These are phyloP conservation scores for Colletotrichum incanum DNA, from an alignment of 2,329 filamentous ascomycete species.

Conservation along the genomic window DNA sequence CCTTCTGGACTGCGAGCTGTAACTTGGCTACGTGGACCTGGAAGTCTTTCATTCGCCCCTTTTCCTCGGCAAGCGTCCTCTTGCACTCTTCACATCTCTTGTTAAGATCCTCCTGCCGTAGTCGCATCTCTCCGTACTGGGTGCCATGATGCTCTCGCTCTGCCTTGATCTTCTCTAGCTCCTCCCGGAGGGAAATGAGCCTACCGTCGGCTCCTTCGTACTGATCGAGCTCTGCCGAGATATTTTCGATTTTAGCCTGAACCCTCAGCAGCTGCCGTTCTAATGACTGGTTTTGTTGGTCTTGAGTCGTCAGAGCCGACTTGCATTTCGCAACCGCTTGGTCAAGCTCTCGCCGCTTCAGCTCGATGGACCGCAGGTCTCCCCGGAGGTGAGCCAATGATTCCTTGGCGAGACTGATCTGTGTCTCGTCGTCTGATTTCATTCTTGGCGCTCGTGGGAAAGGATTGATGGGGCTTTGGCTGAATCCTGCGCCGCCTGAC, in stretches of 20 bases:
- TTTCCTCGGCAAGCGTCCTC: conserved; percentile 54
- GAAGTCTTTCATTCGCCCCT: conserved; percentile 52
- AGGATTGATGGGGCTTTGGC: conserved; percentile 61
- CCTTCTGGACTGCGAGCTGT: conserved; percentile 66
- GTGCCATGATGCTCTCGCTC: conserved; percentile 65
- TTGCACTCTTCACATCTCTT: conserved; percentile 59
- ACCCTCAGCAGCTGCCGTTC: conserved; percentile 71
- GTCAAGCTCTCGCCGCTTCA: conserved; percentile 63
- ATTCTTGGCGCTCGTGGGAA: conserved; percentile 77
- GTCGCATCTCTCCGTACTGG: conserved; percentile 68
- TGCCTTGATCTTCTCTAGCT: conserved; percentile 68
- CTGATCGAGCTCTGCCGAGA: conserved; percentile 74
- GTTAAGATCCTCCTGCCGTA: conserved; percentile 66
- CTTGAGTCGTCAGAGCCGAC: conserved; percentile 62
- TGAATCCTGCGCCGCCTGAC: conserved; percentile 37
- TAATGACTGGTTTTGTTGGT: conserved; percentile 55
- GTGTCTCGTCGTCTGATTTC: conserved; percentile 81
- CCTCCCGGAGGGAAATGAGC: conserved; percentile 71
- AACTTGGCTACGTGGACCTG: conserved; percentile 65
- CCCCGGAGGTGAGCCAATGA: conserved; percentile 67
- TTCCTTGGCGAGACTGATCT: conserved; percentile 70
- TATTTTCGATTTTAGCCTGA: conserved; percentile 69
- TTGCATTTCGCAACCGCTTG: conserved; percentile 65
- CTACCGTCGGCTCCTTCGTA: conserved; percentile 79
- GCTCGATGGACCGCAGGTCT: conserved; percentile 68